Base-by-base conservation (phyloP, 2,329 filamentous ascomycete species). In the Nakataea oryzae region DNA sequence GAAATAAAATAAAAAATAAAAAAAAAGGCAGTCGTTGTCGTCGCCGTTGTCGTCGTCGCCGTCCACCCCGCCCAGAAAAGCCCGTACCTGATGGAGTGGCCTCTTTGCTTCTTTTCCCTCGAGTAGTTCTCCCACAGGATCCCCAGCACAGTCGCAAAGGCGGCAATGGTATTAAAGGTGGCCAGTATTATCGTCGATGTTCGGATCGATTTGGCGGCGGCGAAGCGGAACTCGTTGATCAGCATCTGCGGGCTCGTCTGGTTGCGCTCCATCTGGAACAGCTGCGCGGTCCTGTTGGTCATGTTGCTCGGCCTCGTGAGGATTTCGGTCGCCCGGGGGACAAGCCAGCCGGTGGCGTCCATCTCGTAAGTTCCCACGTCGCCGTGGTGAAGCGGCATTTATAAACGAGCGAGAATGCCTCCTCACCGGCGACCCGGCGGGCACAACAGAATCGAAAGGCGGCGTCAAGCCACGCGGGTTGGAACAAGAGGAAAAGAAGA, bases 181-280 rank as follows among this genome's bases (percentile, higher is more conserved):
- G 84, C 81, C 62, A 87, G 76, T 64, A 86, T 83, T 62, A 87
- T 81, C 56, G 82, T 83, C 28, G 84, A 86, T 24, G 81, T 85
- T 66, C 85, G 78, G 67, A 86, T 77, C 41, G 83, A 86, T 68
- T 80, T 84, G 65, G 79, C 79, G 21, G 79, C 76, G 32, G 78
- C 77, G 65, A 84, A 81, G 63, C 74, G 76, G 66, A 84, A 75
- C 65, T 82, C 70, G 67, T 81, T 80, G 66, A 81, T 77, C 64
- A 82, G 71, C 65, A 69, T 69, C 47, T 69, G 68, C 54, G 76
- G 71, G 54, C 76, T 75, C 7, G 79, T 78, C 34, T 74, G 73
- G 69, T 80, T 83, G 55, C 63, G 64, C 3, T 66, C 65, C 27
- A 66, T 54, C 64, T 70, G 68, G 61, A 66, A 69, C 13, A 50